Base-by-base conservation (phyloP, 176 grass and related monocot species). In the Oryza meridionalis region DNA sequence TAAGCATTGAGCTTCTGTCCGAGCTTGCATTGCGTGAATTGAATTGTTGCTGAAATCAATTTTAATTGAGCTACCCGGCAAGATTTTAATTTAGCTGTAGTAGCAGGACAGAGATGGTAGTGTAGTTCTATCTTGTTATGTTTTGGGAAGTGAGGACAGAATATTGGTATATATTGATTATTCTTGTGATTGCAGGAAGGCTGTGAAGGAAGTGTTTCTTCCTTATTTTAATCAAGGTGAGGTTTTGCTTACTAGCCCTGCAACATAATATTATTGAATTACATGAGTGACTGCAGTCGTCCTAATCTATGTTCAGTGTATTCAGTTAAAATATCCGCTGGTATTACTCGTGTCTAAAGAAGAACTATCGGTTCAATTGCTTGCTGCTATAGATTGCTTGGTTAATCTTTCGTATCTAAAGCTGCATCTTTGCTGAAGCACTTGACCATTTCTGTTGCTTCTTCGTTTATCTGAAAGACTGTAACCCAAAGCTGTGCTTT, bases 221-320 rank as follows among this genome's bases (percentile, higher is more conserved):
- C 96, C 96, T 65, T 94, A 92, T 75, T 99, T 96, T 76, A 84
- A 84, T 62, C 72, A 89, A 86, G 93, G 93, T 96, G 87, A 65
- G 70, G 26, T 75, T 77, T 88, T 40, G 27, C 2, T 59, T 43
- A 42, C 16, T 0, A 69, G 61, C 40, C 27, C 22, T 19, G 19
- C 66, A 32, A 35, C 69, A 17, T 22, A 47, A 1, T 38, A 15
- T 21, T 40, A 11, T 25, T 25, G 6, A 73, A 25, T 58, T 79
- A 62, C 47, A 69, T 37, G 22, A 6, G 0, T 50, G 70, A 24
- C 42, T 76, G 37, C 6, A 32, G 50, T n/a, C 62, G 0, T 10
- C 25, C 3, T 43, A 55, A 74, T 40, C 1, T 73, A 4, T 45
- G 7, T 38, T 65, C 70, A 55, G 3, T 81, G 35, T 21, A 61